Evolutionary conservation across 1,284 basidiomycete genomes (phyloP).

Genomic region (Sporisorium graminicola): DNA sequence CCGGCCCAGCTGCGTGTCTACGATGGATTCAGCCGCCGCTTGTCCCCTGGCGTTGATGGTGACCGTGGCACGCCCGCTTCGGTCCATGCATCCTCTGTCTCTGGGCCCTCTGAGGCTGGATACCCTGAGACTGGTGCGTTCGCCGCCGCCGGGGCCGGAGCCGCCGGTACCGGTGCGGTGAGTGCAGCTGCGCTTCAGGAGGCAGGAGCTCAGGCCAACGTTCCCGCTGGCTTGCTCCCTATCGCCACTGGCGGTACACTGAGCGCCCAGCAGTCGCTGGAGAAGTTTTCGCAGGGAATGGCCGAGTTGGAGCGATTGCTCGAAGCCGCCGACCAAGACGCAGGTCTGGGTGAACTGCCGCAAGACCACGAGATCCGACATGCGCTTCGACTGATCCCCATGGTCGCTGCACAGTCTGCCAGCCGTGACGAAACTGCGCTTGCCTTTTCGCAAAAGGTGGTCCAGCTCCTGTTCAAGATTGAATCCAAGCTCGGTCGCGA

Average conservation of each 20-base stretch:
- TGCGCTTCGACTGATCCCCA: constrained; percentile 83
- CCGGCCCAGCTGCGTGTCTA: constrained; percentile 89
- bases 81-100: constrained; percentile 46
- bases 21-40: constrained; percentile 80
- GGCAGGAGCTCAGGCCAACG: constrained; percentile 23
- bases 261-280: constrained; percentile 64
- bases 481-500: constrained; percentile 62
- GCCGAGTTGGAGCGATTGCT: constrained; percentile 65
- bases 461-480: constrained; percentile 71
- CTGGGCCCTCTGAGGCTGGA: constrained; percentile 40
- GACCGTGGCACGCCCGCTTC: constrained; percentile 50
- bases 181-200: constrained; percentile 29
- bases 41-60: constrained; percentile 42
- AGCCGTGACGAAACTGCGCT: constrained; percentile 88
- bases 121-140: constrained; percentile 22
- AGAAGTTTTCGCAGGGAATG: constrained; percentile 67
- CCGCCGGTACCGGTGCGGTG: constrained; percentile 22
- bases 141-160: constrained; percentile 13
- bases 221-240: constrained; percentile 30
- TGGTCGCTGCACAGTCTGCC: constrained; percentile 80
- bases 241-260: constrained; percentile 31
- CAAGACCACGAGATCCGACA: constrained; percentile 87
- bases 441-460: constrained; percentile 92
- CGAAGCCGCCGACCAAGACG: constrained; percentile 49
- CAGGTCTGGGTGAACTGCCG: constrained; percentile 70